Conservation (phyloP, 2,329 filamentous ascomycete species). For the Penicillium sp. region DNA sequence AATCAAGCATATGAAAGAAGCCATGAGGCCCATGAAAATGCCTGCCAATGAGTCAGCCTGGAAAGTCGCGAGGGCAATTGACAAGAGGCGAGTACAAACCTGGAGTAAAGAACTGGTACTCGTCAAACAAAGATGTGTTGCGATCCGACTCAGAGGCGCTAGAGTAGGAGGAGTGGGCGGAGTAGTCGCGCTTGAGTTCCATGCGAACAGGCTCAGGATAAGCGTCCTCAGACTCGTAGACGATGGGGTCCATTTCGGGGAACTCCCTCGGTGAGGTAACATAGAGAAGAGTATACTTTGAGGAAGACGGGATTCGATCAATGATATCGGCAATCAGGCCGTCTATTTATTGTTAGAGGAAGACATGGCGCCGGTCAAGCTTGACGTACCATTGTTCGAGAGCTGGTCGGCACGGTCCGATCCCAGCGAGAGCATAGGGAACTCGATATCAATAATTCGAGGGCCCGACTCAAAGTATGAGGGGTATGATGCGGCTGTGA, state of each 20-base stretch:
- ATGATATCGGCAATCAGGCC: slow-evolving; percentile 51
- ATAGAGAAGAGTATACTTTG: slow-evolving; percentile 75
- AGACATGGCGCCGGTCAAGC: neutral
- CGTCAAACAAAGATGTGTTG: slow-evolving; percentile 66
- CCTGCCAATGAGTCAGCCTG: slow-evolving; percentile 51
- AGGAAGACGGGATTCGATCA: slow-evolving; percentile 48
- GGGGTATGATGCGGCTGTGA: slow-evolving; percentile 43
- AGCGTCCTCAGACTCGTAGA: slow-evolving; percentile 65
- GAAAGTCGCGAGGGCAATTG: slow-evolving; percentile 4
- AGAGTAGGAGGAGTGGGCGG: slow-evolving; percentile 21
- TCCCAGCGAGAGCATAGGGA: slow-evolving; percentile 43
- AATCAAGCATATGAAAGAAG: slow-evolving; percentile 68
- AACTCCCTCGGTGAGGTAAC: slow-evolving; percentile 61
- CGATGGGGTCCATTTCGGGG: slow-evolving; percentile 29
- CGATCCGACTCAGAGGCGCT: slow-evolving; percentile 37
- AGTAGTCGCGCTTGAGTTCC: slow-evolving; percentile 70
- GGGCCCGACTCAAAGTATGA: slow-evolving; percentile 40
- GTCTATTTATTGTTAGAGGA: slow-evolving; percentile 36
- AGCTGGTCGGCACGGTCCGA: slow-evolving; percentile 43
- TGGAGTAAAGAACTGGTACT: slow-evolving; percentile 91
- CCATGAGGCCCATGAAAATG: slow-evolving; percentile 83
- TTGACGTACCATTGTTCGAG: slow-evolving; percentile 44
- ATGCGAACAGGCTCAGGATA: slow-evolving; percentile 62
- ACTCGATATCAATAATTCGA: slow-evolving; percentile 48
- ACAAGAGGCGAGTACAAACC: slow-evolving; percentile 55